Base-by-base conservation (phyloP, 805 yeast genomes). In the Yarrowia sp. region DNA sequence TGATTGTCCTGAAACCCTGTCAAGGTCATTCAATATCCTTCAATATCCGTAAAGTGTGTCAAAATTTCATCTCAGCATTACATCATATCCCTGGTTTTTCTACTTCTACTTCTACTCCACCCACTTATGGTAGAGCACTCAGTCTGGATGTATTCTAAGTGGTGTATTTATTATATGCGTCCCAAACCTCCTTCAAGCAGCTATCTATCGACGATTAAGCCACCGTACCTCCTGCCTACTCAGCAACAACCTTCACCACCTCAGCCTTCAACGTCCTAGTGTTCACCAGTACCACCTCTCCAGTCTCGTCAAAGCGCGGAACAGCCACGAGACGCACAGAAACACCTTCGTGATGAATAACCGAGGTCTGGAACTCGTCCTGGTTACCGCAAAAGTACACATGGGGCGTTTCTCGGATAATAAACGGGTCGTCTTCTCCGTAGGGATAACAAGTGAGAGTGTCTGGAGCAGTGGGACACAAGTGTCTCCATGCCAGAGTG, bases 401-500 rank as follows among this genome's bases (percentile, higher is more conserved):
- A 72, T 91, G 92, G 0, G 98, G 98, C 17, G 89, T 84, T 70
- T 89, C 90, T 10, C 77, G 77, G 10, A 78, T 66, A n/a, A 95
- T 77, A 74, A 93, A 91, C 3, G 98, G 98, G 74, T 95, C 98
- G 1, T 72, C 70, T 26, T 85, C 83, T 11, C 82, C 81, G 71
- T 81, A 92, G 0, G 99, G 98, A 70, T 90, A 92, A 68, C 96
- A 86, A 81, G 92, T 88, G 46, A 95, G 76, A 0, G 99, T 95
- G 71, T 95, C 98, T 0, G 99, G 99, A 0, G 97, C 96, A 0
- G 98, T 92, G 2, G 99, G 99, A 0, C 90, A 86, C 24, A 90
- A 79, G 71, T 90, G 90, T 71, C 92, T 93, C 96, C 97, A 92
- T 51, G 78, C 76, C 38, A 95, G 72, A 0, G 90, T 88, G 16